phyloP scores from a whole-genome alignment of 2,329 filamentous ascomycete species.

The Botrytis pseudocinerea region DNA sequence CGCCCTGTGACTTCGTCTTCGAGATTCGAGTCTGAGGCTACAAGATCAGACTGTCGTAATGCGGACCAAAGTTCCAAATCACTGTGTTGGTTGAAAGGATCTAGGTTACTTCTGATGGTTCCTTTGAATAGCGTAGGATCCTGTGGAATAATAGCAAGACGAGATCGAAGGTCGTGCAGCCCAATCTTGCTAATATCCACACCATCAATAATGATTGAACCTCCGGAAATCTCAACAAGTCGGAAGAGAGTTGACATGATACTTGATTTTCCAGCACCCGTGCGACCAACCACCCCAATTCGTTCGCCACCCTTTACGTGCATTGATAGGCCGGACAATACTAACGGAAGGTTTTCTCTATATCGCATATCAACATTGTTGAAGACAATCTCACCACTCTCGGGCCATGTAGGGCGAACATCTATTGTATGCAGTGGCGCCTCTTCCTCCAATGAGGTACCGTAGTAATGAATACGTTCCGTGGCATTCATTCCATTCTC shows the following conservation, averaged over 20 bases:
- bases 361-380: conserved; percentile 78
- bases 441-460: conserved; percentile 82
- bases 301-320: conserved; percentile 74
- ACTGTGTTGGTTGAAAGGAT: conserved; percentile 76
- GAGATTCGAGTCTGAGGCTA: conserved; percentile 49
- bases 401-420: conserved; percentile 76
- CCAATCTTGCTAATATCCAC: conserved; percentile 72
- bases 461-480: conserved; percentile 89
- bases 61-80: conserved; percentile 79
- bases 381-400: conserved; percentile 79
- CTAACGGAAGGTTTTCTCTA: conserved; percentile 68
- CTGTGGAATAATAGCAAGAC: conserved; percentile 80
- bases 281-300: conserved; percentile 79
- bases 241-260: conserved; percentile 84
- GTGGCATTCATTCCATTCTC: conserved; percentile 99
- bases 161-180: conserved; percentile 71
- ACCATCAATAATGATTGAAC: conserved; percentile 65
- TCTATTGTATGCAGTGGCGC: conserved; percentile 77
- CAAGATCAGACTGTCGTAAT: conserved; percentile 73
- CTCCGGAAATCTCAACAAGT: conserved; percentile 64
- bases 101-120: conserved; percentile 76
- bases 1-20: conserved; percentile 50
- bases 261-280: conserved; percentile 78
- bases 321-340: conserved; percentile 69
- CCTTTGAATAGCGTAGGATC: conserved; percentile 82